Conservation (phyloP, 2,329 filamentous ascomycete species). For the Apiospora pterosperma region DNA sequence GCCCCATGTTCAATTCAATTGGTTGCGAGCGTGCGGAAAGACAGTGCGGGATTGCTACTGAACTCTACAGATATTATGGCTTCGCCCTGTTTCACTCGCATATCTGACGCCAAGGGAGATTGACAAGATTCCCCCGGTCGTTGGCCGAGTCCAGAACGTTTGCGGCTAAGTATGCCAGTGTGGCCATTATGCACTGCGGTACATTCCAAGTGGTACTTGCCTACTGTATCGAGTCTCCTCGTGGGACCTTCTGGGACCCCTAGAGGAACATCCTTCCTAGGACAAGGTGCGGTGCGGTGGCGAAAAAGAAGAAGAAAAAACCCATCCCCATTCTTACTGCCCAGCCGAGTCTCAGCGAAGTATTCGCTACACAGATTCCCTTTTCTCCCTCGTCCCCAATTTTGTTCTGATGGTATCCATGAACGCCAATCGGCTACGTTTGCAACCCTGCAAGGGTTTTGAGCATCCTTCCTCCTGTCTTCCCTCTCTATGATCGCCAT, state of each 20-base stretch:
- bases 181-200: not conserved
- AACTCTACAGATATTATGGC: not conserved
- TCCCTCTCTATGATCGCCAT: not conserved
- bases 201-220: conserved; percentile 14
- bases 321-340: not conserved
- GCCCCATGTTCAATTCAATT: not conserved
- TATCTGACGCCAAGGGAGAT: conserved; percentile 13
- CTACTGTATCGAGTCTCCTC: not conserved
- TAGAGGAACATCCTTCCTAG: conserved; percentile 18
- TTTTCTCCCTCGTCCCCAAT: conserved; percentile 19
- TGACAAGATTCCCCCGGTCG: conserved; percentile 15
- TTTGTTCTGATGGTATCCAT: conserved; percentile 17
- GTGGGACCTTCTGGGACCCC: conserved; percentile 15
- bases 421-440: conserved; percentile 3
- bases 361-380: conserved; percentile 11
- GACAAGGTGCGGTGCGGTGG: conserved; percentile 29
- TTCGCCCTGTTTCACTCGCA: conserved; percentile 2
- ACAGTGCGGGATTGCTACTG: not conserved
- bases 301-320: conserved; percentile 14
- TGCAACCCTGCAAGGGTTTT: not conserved
- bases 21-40: too few relatives aligned
- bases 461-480: not conserved
- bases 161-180: conserved; percentile 24
- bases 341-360: not conserved
- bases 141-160: conserved; percentile 26